Evolutionary conservation across 768 basidiomycete species (phyloP).

Genomic region (Boletus bicolor): DNA sequence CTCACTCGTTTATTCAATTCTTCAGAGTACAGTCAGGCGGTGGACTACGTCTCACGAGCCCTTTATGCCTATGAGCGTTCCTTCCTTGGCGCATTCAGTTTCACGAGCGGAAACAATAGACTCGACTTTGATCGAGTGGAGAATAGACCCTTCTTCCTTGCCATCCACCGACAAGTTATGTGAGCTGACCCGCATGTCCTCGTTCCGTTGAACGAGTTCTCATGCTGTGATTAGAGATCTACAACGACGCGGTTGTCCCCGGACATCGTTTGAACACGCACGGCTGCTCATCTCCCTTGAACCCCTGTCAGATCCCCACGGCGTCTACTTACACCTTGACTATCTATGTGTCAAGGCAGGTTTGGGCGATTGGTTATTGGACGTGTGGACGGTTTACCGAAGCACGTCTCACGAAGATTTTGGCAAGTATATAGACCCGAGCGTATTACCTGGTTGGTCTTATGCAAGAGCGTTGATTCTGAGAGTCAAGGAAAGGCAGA

Average conservation of each 20-base stretch:
- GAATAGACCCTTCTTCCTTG: slow-evolving; percentile 90
- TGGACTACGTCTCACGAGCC: slow-evolving; percentile 89
- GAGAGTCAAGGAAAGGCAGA: slow-evolving; percentile 47
- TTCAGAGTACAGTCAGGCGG: slow-evolving; percentile 76
- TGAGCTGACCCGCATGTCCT: slow-evolving; percentile 35
- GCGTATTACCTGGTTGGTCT: slow-evolving; percentile 71
- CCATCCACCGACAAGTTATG: slow-evolving; percentile 79
- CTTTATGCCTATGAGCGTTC: slow-evolving; percentile 91
- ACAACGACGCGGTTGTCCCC: slow-evolving; percentile 82
- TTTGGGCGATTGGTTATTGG: slow-evolving; percentile 78
- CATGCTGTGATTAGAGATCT: slow-evolving; percentile 56
- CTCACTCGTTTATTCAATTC: background rate
- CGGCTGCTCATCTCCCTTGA: slow-evolving; percentile 83
- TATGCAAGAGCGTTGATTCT: slow-evolving; percentile 72
- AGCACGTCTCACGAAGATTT: slow-evolving; percentile 8
- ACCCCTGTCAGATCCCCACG: slow-evolving; percentile 87
- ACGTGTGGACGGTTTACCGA: slow-evolving; percentile 42
- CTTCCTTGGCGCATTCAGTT: slow-evolving; percentile 82
- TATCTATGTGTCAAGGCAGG: slow-evolving; percentile 79
- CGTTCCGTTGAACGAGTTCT: background rate
- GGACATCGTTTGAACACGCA: slow-evolving; percentile 90
- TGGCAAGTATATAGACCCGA: slow-evolving; percentile 44
- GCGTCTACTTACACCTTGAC: slow-evolving; percentile 78
- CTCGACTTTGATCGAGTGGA: slow-evolving; percentile 90
- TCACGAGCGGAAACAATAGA: slow-evolving; percentile 75